Evolutionary conservation across 2,329 filamentous ascomycete species (phyloP), one percentile per base, ranked within the genome.

Genomic region (Alternaria ventricosa): DNA sequence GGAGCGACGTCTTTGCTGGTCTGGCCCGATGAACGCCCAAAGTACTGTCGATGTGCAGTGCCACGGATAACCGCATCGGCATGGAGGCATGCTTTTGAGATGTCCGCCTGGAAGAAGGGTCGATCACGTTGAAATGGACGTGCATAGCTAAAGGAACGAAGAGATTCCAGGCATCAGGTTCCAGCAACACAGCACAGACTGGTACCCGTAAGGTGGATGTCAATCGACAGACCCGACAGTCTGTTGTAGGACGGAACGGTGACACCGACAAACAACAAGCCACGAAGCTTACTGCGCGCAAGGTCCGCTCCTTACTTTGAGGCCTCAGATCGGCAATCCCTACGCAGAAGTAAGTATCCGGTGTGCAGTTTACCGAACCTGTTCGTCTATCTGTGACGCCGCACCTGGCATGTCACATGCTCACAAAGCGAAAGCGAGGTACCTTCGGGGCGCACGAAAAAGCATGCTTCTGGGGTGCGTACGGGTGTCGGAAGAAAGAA

Each of bases 271-370:
- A 63, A 63, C 56, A 68, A 53, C 58, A 68, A 53, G 68, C 66
- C 68, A 70, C 66, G 49, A 66, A 64, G 65, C 60, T 70, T 69
- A 64, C 58, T 23, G 61, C 55, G 60, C 59, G 60, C 59, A 60
- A 62, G 63, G 53, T 50, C 56, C 28, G 22, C 54, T 68, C 61
- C 61, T 66, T 68, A 61, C 57, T 66, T 51, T 23, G 36, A 28
- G 33, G 49, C 53, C 46, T 53, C 59, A 44, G 51, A 57, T 60
- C 23, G 28, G 60, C 59, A 65, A 63, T 69, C 64, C 62, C 62
- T 64, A 65, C 44, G 51, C 56, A 55, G 44, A 30, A 55, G 60
- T 44, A 33, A 41, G 28, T 60, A 18, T 63, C 46, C 57, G 45
- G 55, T 59, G 47, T 59, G 63, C 44, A 33, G 63, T 56, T 53